phyloP scores from a whole-genome alignment of 2,329 filamentous ascomycete species.

The Knufia petricola region DNA sequence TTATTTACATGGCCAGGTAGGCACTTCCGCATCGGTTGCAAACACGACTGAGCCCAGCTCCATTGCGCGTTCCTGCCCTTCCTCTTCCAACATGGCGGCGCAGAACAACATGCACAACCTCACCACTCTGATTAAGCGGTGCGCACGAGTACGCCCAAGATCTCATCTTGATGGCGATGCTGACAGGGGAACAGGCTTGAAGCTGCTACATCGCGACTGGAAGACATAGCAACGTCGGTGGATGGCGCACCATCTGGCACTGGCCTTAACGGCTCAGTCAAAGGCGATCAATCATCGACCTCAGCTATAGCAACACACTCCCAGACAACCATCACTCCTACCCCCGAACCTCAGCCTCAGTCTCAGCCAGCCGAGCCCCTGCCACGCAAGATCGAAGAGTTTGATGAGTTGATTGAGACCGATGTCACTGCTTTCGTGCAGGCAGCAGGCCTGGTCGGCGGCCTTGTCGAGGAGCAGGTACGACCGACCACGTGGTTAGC shows the following conservation, averaged over 20 bases:
- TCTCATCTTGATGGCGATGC: conserved; percentile 3
- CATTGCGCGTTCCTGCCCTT: neutral
- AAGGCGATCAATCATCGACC: conserved; percentile 26
- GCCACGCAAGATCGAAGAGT: conserved; percentile 74
- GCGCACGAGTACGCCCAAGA: conserved; percentile 29
- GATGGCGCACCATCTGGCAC: conserved; percentile 33
- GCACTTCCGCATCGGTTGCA: neutral
- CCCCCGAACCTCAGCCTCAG: conserved; percentile 39
- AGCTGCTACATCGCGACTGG: conserved; percentile 87
- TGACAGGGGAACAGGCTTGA: conserved; percentile 59
- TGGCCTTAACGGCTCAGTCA: conserved; percentile 25
- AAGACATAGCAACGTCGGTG: conserved; percentile 81
- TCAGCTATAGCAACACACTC: conserved; percentile 27
- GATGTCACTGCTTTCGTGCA: conserved; percentile 70
- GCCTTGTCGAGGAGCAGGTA: conserved; percentile 71
- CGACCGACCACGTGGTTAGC: conserved; percentile 37
- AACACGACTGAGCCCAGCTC: conserved; percentile 2
- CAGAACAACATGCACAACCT: conserved; percentile 77
- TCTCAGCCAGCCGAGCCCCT: conserved; percentile 49
- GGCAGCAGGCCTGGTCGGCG: conserved; percentile 68
- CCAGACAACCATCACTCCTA: conserved; percentile 28
- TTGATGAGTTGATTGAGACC: conserved; percentile 65
- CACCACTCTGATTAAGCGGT: conserved; percentile 97
- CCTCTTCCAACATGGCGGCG: conserved; percentile 13
- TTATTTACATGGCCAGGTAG: conserved; percentile 7